phyloP scores from a whole-genome alignment of 495 filamentous ascomycete species.

The Gamarada debralockiae region DNA sequence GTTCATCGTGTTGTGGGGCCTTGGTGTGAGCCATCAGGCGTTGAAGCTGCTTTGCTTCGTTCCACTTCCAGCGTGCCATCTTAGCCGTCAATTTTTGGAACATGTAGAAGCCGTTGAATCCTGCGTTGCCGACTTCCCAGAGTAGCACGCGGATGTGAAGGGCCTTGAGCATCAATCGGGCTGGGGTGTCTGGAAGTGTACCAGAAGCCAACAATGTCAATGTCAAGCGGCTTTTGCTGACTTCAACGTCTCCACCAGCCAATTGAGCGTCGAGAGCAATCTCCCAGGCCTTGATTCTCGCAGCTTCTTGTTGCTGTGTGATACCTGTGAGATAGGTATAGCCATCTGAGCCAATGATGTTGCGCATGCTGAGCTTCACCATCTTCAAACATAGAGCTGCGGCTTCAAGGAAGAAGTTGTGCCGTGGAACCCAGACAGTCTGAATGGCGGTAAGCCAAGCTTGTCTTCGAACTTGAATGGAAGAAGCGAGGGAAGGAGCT shows the following conservation, averaged over 20 bases:
- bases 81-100: slow-evolving; percentile 63
- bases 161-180: slow-evolving; percentile 86
- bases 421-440: slow-evolving; percentile 88
- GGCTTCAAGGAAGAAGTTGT: slow-evolving; percentile 80
- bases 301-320: slow-evolving; percentile 80
- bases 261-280: slow-evolving; percentile 95
- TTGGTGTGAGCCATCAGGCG: slow-evolving; percentile 48
- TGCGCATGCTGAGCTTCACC: slow-evolving; percentile 74
- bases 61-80: slow-evolving; percentile 75
- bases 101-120: slow-evolving; percentile 54
- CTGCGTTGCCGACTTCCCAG: slow-evolving; percentile 68
- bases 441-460: slow-evolving; percentile 96
- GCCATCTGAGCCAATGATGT: slow-evolving; percentile 67
- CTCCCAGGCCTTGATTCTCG: slow-evolving; percentile 87
- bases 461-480: slow-evolving; percentile 79
- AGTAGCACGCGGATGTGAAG: slow-evolving; percentile 85
- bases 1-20: slow-evolving; percentile 51
- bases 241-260: slow-evolving; percentile 86
- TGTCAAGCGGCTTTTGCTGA: slow-evolving; percentile 81
- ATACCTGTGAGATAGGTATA: slow-evolving; percentile 77
- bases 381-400: slow-evolving; percentile 76
- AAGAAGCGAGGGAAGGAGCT: slow-evolving; percentile 69
- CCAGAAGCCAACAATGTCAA: slow-evolving; percentile 86
- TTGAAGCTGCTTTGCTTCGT: slow-evolving; percentile 66
- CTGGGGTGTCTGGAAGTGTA: slow-evolving; percentile 80